Evolutionary conservation across 2,329 filamentous ascomycete genomes (phyloP), one percentile per base, ranked within the genome.

Genomic region (Ustulina deusta): DNA sequence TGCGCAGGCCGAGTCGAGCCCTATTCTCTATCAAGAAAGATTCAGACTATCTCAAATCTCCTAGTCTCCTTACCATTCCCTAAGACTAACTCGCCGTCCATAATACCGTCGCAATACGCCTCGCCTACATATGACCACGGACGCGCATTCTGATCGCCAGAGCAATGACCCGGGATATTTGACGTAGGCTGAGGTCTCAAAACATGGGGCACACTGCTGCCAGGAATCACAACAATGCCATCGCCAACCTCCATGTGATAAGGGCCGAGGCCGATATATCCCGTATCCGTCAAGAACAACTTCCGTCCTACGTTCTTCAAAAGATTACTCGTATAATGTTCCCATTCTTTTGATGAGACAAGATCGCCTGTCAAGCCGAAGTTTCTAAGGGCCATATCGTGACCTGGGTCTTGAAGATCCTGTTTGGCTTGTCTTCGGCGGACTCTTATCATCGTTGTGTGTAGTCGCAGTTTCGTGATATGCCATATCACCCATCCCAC

Each of bases 31-130:
- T 32, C 7, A 32, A 32, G 29, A 7, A 4, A 17, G 22, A 11
- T 52, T 54, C 20, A 63, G 3, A 34, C 9, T 44, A 66, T 52
- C 36, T 36, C 20, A 34, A 66, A 66, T 9, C 1, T 13, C 29
- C 9, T n/a, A 25, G 29, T 36, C 7, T 46, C 6, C 17, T 3
- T 38, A 40, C 1, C 4, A 2, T 11, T 52, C 46, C 15, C 17
- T n/a, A 2, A 7, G 29, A 55, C 20, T 25, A 73, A 60, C 66
- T 79, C 76, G 1, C 78, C 78, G 15, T 78, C 62, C 78, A 79
- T 80, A 17, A 79, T 57, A 2, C 78, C 77, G 20, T 79, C 77
- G 40, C 77, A 79, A 54, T 79, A 80, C 1, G 73, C 72, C 64
- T 78, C 78, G 1, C 78, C 77, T 1, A 79, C 13, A 57, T 77